Base-by-base conservation (phyloP, 257 asterid species). In the Thymus quinquecostatus region DNA sequence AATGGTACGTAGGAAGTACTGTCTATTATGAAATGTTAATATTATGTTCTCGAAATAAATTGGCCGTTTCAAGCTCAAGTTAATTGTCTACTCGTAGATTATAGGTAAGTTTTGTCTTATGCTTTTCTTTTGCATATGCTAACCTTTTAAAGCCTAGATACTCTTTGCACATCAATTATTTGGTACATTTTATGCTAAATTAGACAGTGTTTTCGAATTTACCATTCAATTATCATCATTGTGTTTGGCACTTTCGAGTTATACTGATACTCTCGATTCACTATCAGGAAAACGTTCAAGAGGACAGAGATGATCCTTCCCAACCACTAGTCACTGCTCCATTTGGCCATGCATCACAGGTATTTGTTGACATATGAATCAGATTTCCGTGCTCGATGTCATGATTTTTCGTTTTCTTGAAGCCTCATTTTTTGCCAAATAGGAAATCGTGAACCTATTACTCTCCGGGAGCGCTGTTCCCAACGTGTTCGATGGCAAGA, bases 271-370 rank as follows among this genome's bases (percentile, higher is more conserved):
- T 30, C 9, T 30, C 9, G 34, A 34, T 64, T 50, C 61, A 28
- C 80, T 67, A 14, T 58, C 82, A 82, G 87, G 77, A 53, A 62
- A 80, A 77, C 59, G 80, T 77, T 68, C 76, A 80, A 69, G 92
- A 85, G 71, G 99, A 95, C 67, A 89, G 99, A 86, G 99, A 95
- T 67, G 98, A 95, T 67, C 98, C 99, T 30, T 80, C 87, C 68
- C 98, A 83, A 78, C 96, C 99, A 6, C 77, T 95, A 77, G 99
- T 95, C 78, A 95, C 99, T 58, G 91, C 98, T 63, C 99, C 99
- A 58, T 95, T 95, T 81, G 99, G 99, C 62, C 99, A 95, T 77
- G 99, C 99, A 60, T 95, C 99, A 49, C 99, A 95, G 97, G 99
- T 95, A 87, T 10, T 67, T n/a, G 11, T 67, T n/a, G 11, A 33